These are phyloP conservation scores for Neonectria faginata DNA, from an alignment of 2,329 filamentous ascomycete species.

Conservation along the genomic window DNA sequence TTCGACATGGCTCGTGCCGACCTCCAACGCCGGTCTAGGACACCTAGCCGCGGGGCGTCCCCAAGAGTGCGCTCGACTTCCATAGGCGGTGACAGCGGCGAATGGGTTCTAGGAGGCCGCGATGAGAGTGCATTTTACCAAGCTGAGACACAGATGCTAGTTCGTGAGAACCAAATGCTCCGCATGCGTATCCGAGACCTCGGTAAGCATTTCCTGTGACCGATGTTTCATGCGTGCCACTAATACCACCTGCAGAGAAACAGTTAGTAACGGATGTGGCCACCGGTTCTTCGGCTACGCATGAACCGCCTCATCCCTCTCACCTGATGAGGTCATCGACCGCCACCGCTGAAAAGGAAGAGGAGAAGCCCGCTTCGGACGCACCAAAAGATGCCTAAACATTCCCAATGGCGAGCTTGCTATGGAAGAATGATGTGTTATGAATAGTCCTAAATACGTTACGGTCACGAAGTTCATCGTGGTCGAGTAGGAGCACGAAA, in stretches of 20 bases:
- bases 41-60: slow-evolving; percentile 68
- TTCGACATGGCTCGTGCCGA: slow-evolving; percentile 69
- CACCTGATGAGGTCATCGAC: slow-evolving; percentile 61
- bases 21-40: slow-evolving; percentile 67
- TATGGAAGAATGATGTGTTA: not conserved
- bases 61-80: slow-evolving; percentile 68
- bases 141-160: slow-evolving; percentile 82
- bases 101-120: slow-evolving; percentile 72
- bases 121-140: slow-evolving; percentile 86
- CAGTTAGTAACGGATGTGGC: slow-evolving; percentile 60
- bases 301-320: slow-evolving; percentile 63
- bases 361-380: slow-evolving; percentile 31
- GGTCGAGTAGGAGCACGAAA: slow-evolving; percentile 12
- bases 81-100: slow-evolving; percentile 69
- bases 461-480: slow-evolving; percentile 34
- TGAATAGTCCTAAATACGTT: slow-evolving; percentile 16
- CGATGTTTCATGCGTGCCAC: not conserved
- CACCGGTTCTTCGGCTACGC: slow-evolving; percentile 47
- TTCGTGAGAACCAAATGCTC: slow-evolving; percentile 86
- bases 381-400: slow-evolving; percentile 34
- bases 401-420: not conserved
- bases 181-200: slow-evolving; percentile 79
- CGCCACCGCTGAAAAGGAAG: slow-evolving; percentile 54
- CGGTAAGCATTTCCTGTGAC: slow-evolving; percentile 62
- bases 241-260: slow-evolving; percentile 56